A percentile compares a stretch with the other conserved stretches of the same genome.
phyloP scores from a whole-genome alignment of 441 rosid genomes.

The Syzygium syzygioides region DNA sequence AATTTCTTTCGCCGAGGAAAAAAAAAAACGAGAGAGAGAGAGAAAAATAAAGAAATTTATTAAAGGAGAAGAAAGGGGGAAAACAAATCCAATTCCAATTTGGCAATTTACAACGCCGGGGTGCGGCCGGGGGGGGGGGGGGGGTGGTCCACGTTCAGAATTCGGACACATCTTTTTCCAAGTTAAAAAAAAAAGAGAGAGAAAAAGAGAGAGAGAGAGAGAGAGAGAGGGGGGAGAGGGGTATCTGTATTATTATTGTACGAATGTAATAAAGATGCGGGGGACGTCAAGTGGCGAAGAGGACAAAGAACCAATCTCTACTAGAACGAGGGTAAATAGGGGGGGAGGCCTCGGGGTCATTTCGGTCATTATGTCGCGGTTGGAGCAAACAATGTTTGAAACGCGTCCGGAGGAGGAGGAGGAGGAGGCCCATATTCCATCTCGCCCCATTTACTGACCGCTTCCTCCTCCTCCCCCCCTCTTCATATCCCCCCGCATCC shows the following conservation, averaged over 20 bases:
- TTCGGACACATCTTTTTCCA: neutral
- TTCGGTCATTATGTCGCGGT: conserved; percentile 7
- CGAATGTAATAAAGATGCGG: neutral
- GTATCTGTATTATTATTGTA: no score
- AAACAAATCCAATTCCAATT: neutral
- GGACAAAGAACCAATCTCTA: neutral
- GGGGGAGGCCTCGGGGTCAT: conserved; percentile 23
- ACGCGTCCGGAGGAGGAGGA: conserved; percentile 78
- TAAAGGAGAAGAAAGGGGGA: neutral
- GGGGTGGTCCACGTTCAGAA: neutral
- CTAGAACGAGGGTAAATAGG: neutral
- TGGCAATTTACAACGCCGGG: neutral
- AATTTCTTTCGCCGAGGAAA: neutral
- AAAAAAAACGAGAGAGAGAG: neutral
- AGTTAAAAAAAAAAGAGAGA: no score
- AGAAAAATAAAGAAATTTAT: no score
- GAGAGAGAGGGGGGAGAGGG: no score
- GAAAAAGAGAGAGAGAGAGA: accelerated
- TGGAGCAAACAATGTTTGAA: conserved; percentile 30
- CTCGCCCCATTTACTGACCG: conserved; percentile 55
- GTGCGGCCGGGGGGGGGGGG: neutral
- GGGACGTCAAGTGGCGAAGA: neutral
- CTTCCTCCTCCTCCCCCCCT: conserved; percentile 19
- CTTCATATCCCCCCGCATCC: conserved; percentile 33
- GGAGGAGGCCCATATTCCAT: conserved; percentile 76